Evolutionary conservation across 345 rosid species (phyloP).

Genomic region (Brassica incana): DNA sequence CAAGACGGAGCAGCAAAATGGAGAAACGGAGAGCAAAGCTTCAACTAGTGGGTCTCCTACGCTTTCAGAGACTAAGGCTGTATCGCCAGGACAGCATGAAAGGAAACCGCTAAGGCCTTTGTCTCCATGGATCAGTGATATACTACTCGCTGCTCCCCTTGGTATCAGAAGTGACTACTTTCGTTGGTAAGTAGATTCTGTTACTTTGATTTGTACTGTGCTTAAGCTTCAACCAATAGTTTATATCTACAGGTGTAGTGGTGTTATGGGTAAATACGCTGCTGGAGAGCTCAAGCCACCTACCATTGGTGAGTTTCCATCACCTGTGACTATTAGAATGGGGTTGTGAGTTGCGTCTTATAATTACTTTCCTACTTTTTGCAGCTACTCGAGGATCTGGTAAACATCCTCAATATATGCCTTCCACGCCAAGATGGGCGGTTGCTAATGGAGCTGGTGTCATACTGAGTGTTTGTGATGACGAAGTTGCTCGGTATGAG

Average conservation of each 20-base stretch:
- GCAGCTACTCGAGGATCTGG: conserved; percentile 94
- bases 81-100: conserved; percentile 58
- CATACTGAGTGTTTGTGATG: conserved; percentile 93
- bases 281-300: conserved; percentile 99
- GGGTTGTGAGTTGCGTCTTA: conserved; percentile 12
- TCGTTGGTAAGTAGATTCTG: conserved; percentile 69
- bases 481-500: conserved; percentile 94
- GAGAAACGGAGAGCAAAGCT: conserved; percentile 56
- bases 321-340: conserved; percentile 12
- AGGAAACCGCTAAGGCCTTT: conserved; percentile 90
- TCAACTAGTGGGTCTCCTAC: conserved; percentile 46
- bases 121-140: conserved; percentile 95
- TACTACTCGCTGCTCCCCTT: conserved; percentile 89
- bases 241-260: conserved; percentile 82
- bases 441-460: conserved; percentile 99
- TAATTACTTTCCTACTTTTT: conserved; percentile 28
- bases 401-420: conserved; percentile 95
- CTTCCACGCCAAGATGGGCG: conserved; percentile 96
- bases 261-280: conserved; percentile 96
- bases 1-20: conserved; percentile 60
- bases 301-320: conserved; percentile 59
- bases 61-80: conserved; percentile 44
- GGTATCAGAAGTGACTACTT: conserved; percentile 96
- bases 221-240: conserved; percentile 3
- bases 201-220: conserved; percentile 8